Base-by-base conservation (phyloP, 2,329 filamentous ascomycete species). In the Arachnomyces sp. region DNA sequence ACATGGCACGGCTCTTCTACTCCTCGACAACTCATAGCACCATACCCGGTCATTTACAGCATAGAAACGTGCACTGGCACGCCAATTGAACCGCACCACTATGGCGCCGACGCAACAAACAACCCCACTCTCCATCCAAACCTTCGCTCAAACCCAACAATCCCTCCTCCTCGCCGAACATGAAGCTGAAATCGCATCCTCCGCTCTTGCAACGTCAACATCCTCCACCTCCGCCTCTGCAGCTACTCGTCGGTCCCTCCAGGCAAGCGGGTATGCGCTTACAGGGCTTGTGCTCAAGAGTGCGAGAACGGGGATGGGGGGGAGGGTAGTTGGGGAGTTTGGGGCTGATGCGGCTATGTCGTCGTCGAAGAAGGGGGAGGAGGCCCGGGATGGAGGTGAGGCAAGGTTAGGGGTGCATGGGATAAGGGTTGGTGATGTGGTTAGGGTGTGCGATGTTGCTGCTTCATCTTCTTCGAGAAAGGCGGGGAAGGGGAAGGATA, bases 291-390 rank as follows among this genome's bases (percentile, higher is more conserved):
- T 76, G 25, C 68, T 94, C 28, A 70, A 74, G 8, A 81, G 83
- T 13, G 84, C 84, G 57, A 81, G 89, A 20, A 98, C 92, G 0
- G 92, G 92, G 0, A 71, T 95, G 29, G 92, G 89, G 12, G 92
- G 92, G n/a, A 84, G 87, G 48, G 87, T 85, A 0, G 82, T 98
- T 2, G 68, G 95, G 3, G 89, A 95, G 60, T 77, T 98, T 4
- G 69, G 67, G 2, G 61, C 66, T 1, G 90, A 95, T 54, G 65
- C 76, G n/a, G 84, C 87, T 0, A 74, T 82, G 7, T 15, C 34
- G 34, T 18, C 34, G 13, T 16, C 34, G 7, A 25, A 14, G 15
- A 36, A 36, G 34, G 34, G 34, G 6, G 36, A 36, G 28, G 39
- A 40, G n/a, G 33, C 16, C 12, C 48, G 48, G 32, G 36, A 29